phyloP scores from a whole-genome alignment of 345 rosid genomes.

The Populus davidiana region DNA sequence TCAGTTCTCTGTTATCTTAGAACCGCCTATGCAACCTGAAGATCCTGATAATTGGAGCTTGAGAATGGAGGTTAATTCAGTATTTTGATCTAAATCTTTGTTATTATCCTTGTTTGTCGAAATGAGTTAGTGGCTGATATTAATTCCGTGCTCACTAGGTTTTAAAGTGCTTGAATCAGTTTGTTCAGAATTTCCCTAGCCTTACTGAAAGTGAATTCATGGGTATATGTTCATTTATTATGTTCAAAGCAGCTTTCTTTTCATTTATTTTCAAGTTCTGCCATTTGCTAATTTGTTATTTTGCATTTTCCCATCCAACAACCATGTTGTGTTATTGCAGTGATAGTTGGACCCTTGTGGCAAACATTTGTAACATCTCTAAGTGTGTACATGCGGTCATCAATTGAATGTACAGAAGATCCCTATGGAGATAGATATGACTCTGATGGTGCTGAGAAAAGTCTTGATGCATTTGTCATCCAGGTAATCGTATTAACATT shows the following conservation, averaged over 20 bases:
- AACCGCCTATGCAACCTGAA: conserved; percentile 69
- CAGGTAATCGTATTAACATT: conserved; percentile 50
- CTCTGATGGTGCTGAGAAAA: conserved; percentile 90
- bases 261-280: not conserved
- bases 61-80: conserved; percentile 75
- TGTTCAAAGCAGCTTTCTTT: not conserved
- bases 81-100: conserved; percentile 13
- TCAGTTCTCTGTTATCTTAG: conserved; percentile 59
- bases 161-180: conserved; percentile 85
- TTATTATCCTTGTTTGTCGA: not conserved
- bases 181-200: conserved; percentile 76
- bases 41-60: conserved; percentile 94
- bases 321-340: conserved; percentile 43
- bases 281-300: conserved; percentile 10
- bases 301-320: conserved; percentile 11
- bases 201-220: conserved; percentile 61
- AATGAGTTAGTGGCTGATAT: not conserved
- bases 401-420: conserved; percentile 75
- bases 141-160: conserved; percentile 43
- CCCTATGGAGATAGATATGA: conserved; percentile 79
- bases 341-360: conserved; percentile 77
- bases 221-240: conserved; percentile 48
- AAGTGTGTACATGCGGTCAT: conserved; percentile 59
- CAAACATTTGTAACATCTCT: conserved; percentile 82
- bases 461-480: conserved; percentile 83